phyloP scores from a whole-genome alignment of 257 asterid genomes.

The Plantago elongata region DNA sequence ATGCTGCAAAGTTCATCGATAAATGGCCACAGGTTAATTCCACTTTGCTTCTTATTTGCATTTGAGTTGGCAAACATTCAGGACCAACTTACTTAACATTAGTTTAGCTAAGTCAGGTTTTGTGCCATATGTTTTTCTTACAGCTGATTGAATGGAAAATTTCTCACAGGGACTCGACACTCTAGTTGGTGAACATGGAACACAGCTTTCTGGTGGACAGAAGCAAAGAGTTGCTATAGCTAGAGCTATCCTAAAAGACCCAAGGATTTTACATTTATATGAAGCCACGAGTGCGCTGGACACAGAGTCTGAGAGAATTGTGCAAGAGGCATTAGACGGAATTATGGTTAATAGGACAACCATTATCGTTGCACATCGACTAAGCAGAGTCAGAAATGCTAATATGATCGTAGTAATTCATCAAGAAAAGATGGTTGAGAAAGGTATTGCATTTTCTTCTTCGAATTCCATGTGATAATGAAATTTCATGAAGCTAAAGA shows the following conservation, averaged over 20 bases:
- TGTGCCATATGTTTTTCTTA: too few species aligned
- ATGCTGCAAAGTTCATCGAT: conserved; percentile 26
- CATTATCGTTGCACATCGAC: conserved; percentile 57
- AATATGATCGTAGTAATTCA: conserved; percentile 55
- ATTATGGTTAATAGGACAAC: conserved; percentile 61
- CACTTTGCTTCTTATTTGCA: too few species aligned
- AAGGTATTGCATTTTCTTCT: conserved; percentile 52
- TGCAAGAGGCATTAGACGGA: conserved; percentile 61
- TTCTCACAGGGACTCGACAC: conserved; percentile 49
- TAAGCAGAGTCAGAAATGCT: conserved; percentile 56
- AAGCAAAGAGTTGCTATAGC: conserved; percentile 73
- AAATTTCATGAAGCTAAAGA: too few species aligned
- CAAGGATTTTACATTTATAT: conserved; percentile 54
- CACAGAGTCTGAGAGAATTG: conserved; percentile 55
- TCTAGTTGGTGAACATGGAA: conserved; percentile 72
- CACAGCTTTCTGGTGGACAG: conserved; percentile 74
- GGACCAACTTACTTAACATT: too few species aligned
- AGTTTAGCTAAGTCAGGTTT: too few species aligned
- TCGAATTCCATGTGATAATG: too few species aligned
- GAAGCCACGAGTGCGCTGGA: conserved; percentile 80
- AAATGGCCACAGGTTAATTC: conserved; percentile 23
- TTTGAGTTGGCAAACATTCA: too few species aligned
- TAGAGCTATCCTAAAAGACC: conserved; percentile 64
- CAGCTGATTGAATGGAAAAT: conserved; percentile 1
- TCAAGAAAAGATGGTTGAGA: conserved; percentile 50